Evolutionary conservation across 2,329 filamentous ascomycete genomes (phyloP), one percentile per base, ranked within the genome.

Genomic region (Talaromyces atroroseus): DNA sequence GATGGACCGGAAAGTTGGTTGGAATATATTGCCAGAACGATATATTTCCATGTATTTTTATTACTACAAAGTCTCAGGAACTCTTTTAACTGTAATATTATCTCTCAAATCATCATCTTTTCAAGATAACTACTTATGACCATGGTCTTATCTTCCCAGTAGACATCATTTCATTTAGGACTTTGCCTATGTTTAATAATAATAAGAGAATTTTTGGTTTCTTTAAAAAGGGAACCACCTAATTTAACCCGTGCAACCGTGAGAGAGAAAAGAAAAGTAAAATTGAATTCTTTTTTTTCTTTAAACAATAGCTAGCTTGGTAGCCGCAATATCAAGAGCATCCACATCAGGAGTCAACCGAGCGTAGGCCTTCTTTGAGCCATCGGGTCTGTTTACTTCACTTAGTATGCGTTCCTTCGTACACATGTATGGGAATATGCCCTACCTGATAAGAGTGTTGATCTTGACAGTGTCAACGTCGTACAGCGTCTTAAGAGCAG

Each of bases 281-380:
- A 54, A 67, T 64, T 67, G 46, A 26, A 38, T 67, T 70, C 50
- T 64, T 54, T 70, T 52, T 64, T 54, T 61, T 58, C 65, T 70
- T 88, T 95, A 97, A 76, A 97, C 94, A 73, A 99, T 94, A 69
- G 88, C 88, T 69, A 99, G 87, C 88, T 97, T 99, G 79, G 94
- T 97, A 72, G 94, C 95, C 64, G 94, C 95, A 79, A 99, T 96
- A 81, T 99, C 94, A 69, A 99, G 88, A 73, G 94, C 94, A 79
- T 99, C 94, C 68, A 97, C 92, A 78, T 99, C 94, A 62, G 92
- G 81, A 58, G 94, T 97, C 65, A 99, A 85, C 76, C 92, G 89
- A 74, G 89, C 91, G 75, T 94, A 99, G 62, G 94, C 94, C 89
- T 99, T 99, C 90, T 99, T 99, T 74, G 87, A 85, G 72, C 94